A percentile compares a stretch with the other conserved stretches of the same genome.
Conservation (phyloP, 2,329 filamentous ascomycete species). For the Claviceps monticola region DNA sequence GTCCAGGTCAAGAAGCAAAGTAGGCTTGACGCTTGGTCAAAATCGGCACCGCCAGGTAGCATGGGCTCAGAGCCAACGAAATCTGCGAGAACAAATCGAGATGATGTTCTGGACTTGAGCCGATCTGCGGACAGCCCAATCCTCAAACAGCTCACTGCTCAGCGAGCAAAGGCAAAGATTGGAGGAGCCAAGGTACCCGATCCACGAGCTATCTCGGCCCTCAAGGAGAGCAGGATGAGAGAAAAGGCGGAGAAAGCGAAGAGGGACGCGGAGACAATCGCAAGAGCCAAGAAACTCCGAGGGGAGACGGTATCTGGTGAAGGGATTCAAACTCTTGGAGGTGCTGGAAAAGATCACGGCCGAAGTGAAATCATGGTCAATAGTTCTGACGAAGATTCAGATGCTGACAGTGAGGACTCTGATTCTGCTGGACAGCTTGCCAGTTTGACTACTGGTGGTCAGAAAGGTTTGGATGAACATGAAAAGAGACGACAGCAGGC, state of each 20-base stretch:
- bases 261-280: constrained; percentile 58
- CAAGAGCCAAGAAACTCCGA: constrained; percentile 42
- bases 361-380: constrained; percentile 87
- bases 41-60: constrained; percentile 25
- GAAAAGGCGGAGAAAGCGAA: constrained; percentile 63
- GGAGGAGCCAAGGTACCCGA: constrained; percentile 19
- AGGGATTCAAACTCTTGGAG: constrained; percentile 56
- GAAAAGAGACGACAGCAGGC: constrained; percentile 30
- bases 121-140: constrained; percentile 33
- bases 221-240: constrained; percentile 60
- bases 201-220: constrained; percentile 23
- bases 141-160: constrained; percentile 32
- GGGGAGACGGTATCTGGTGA: constrained; percentile 41
- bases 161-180: constrained; percentile 15
- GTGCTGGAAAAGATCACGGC: constrained; percentile 66
- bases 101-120: constrained; percentile 32
- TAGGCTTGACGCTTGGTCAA: constrained; percentile 48
- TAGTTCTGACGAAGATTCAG: constrained; percentile 62
- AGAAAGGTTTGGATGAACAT: constrained; percentile 35
- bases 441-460: constrained; percentile 32
- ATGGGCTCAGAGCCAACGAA: constrained; percentile 12
- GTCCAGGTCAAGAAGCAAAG: constrained; percentile 40
- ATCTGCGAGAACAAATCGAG: constrained; percentile 25
- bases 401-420: constrained; percentile 46
- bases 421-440: constrained; percentile 37